Evolutionary conservation across 2,329 filamentous ascomycete species (phyloP), one percentile per base, ranked within the genome.

Genomic region (Nemania sp.): DNA sequence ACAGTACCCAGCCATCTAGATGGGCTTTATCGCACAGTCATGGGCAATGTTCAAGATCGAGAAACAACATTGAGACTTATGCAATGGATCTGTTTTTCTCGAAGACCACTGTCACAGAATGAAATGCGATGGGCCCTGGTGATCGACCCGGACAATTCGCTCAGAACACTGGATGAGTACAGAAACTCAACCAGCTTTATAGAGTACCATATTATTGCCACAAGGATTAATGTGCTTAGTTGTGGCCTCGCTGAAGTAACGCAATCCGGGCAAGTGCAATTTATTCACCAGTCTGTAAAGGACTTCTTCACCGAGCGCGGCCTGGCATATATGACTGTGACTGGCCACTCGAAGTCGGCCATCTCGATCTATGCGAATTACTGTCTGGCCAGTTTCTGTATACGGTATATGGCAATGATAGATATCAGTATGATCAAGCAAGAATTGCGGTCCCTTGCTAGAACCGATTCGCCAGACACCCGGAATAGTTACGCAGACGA

Each of bases 231-330:
- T 2, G 32, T 15, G 7, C 32, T 55, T 1, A 55, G 42, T 20
- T 47, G 52, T 40, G 52, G 52, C 9, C 43, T 55, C 18, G 45
- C 35, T 17, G 53, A 56, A 49, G 12, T 34, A 9, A 20, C 2
- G 12, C 12, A 10, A 39, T 17, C 18, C n/a, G 18, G 7, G 2
- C 18, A 18, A 43, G 45, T 48, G 9, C 39, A 57, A 25, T 45
- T 57, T 15, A 45, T 51, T 2, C 54, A 57, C 17, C 39, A 50
- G 37, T 50, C 54, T 5, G 54, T 57, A 1, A 45, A 43, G 25
- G 54, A 57, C 37, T 57, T 57, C 39, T 50, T 57, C 10, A 34
- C 9, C 2, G 42, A 39, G 13, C 20, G 15, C 12, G 55, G 55
- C 18, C 34, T 53, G 1, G n/a, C 21, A 7, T n/a, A n/a, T n/a